Conservation (phyloP, 192 early-diverging fungal species). For the Gamsiella multidivaricata region DNA sequence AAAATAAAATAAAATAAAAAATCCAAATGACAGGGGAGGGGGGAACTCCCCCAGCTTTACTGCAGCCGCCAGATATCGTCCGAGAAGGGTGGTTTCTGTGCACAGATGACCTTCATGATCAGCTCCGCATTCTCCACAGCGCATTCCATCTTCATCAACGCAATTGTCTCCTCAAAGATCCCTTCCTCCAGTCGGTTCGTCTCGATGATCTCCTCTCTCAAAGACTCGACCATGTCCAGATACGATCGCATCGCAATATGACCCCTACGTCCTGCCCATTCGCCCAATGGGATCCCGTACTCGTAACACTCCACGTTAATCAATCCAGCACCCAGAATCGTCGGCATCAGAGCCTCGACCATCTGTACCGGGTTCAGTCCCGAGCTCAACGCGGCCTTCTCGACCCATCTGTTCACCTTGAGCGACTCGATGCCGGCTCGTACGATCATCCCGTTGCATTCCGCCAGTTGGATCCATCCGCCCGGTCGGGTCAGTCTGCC, state of each 20-base stretch:
- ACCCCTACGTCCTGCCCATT: constrained; percentile 38
- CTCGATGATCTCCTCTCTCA: constrained; percentile 43
- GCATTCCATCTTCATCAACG: constrained; percentile 31
- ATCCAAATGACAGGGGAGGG: too few relatives aligned
- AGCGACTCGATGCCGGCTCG: constrained; percentile 34
- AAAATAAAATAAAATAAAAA: too few relatives aligned
- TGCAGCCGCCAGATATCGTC: constrained; percentile 43
- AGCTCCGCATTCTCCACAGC: constrained; percentile 27
- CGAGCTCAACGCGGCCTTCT: constrained; percentile 41
- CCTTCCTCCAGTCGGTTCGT: constrained; percentile 37
- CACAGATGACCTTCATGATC: constrained; percentile 48
- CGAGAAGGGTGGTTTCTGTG: constrained; percentile 44
- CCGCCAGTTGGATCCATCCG: constrained; percentile 52
- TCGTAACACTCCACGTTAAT: constrained; percentile 53
- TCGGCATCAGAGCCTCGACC: constrained; percentile 43
- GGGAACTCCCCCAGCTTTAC: too few relatives aligned
- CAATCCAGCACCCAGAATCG: constrained; percentile 36
- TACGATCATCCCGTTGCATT: constrained; percentile 42
- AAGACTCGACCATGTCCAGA: constrained; percentile 30
- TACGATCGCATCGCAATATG: constrained; percentile 32
- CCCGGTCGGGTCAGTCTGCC: constrained; percentile 29
- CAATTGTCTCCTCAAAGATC: constrained; percentile 42
- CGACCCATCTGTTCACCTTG: constrained; percentile 50
- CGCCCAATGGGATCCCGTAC: constrained; percentile 44
- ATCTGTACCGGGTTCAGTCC: constrained; percentile 47